Base-by-base conservation (phyloP, 1,284 basidiomycete species). In the Phylloboletellus chloephorus region DNA sequence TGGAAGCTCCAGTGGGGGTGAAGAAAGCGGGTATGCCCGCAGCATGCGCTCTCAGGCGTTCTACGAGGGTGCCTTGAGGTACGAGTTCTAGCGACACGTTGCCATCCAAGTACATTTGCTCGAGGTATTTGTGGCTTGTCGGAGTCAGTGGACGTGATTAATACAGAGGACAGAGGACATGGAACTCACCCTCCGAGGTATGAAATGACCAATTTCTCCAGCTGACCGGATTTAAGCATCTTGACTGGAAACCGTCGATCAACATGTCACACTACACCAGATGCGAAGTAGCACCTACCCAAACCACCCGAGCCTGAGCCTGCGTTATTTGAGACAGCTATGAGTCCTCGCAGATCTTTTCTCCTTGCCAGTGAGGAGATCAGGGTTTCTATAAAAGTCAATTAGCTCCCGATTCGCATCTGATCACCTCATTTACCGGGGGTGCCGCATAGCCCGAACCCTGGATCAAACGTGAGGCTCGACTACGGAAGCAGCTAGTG, bases 1-100 rank as follows among this genome's bases (percentile, higher is more conserved):
- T 91, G 6, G 73, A 77, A 5, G 86, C 86, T 38, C 92, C 92
- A 1, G 92, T 95, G 2, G 92, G 88, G 1, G 93, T 96, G 68
- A 77, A 96, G 71, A 97, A 92, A 7, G 88, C 93, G 1, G 93
- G 92, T 48, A 96, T 92, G 31, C 94, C 93, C 15, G 89, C 86
- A 3, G 85, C 91, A 41, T 90, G 88, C 3, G 92, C 87, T 26
- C 93, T 79, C 46, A 95, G 74, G 48, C 92, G 81, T 60, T 95
- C 94, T 16, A 87, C 91, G 12, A 97, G 79, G 2, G 90, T 92
- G 4, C 80, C 91, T 64, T 94, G 91, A 3, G 91, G 91, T 20
- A 86, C 85, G 20, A 94, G 79, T 62, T 94, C 91, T 15, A 94
- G 67, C 2, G 84, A 79, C 52, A 94, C 85, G 47, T 84, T 68